Evolutionary conservation across 2,329 filamentous ascomycete species (phyloP).

Genomic region (Chlorencoelia australis): DNA sequence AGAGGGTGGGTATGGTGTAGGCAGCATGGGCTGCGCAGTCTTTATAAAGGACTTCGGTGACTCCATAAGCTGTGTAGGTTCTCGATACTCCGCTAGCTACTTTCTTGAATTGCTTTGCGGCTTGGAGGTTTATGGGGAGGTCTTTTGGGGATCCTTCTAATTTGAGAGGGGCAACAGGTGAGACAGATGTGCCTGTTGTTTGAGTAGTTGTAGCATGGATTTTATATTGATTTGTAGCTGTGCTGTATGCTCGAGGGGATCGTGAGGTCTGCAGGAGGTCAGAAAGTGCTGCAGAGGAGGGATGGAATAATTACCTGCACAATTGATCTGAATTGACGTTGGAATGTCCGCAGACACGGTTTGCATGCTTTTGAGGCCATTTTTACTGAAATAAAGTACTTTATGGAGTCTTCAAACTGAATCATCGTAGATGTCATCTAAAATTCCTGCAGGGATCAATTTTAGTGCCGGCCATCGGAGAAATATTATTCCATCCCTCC

Average conservation of each 20-base stretch:
- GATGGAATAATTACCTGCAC: conserved; percentile 10
- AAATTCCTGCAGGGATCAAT: too few species aligned
- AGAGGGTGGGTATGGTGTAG: conserved; percentile 18
- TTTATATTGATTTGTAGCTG: conserved; percentile 20
- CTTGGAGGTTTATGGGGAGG: conserved; percentile 7
- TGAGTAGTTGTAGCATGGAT: conserved; percentile 13
- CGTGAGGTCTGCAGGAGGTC: not conserved
- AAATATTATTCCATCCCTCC: too few species aligned
- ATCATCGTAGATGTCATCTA: too few species aligned
- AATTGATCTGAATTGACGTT: conserved; percentile 14
- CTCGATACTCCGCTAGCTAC: conserved; percentile 32
- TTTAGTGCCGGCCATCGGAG: too few species aligned
- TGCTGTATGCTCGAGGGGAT: conserved; percentile 19
- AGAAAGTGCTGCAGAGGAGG: not conserved
- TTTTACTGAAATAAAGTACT: not conserved
- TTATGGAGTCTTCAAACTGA: not conserved
- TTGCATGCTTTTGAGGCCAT: conserved; percentile 22
- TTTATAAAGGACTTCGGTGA: conserved; percentile 57
- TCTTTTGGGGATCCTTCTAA: conserved; percentile 7
- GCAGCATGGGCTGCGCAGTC: conserved; percentile 20
- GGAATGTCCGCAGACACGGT: conserved; percentile 22
- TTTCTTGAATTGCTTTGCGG: conserved; percentile 9
- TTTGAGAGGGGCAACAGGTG: conserved; percentile 10
- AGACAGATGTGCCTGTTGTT: conserved; percentile 13
- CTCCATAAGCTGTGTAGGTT: conserved; percentile 70